Conservation (phyloP, 179 eudicot species). For the Heliamphora pulchella region DNA sequence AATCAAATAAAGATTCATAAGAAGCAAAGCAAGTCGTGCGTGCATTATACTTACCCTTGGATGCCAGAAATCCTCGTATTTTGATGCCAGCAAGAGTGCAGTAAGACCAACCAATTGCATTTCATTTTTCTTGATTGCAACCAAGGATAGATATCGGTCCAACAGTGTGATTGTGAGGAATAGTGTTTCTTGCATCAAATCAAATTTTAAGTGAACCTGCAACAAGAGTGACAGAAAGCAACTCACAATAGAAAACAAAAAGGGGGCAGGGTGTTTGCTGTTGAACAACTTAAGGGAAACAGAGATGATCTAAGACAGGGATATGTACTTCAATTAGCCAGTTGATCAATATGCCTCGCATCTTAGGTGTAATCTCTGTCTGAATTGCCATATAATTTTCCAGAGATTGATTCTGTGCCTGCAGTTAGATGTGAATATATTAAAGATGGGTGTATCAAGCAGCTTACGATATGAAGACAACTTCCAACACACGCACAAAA, state of each 20-base stretch:
- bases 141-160: constrained; percentile 68
- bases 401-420: constrained; percentile 52
- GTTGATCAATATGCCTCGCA: constrained; percentile 86
- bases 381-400: constrained; percentile 63
- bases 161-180: constrained; percentile 75
- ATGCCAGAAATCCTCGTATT: constrained; percentile 98
- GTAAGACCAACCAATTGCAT: constrained; percentile 92
- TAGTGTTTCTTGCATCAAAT: constrained; percentile 94
- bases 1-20: constrained; percentile 3
- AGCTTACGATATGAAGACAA: neutral
- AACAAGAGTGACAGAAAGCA: constrained; percentile 9
- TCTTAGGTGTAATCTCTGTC: constrained; percentile 65
- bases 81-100: constrained; percentile 84
- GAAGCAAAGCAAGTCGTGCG: neutral
- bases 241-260: neutral
- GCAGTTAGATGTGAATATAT: constrained; percentile 17
- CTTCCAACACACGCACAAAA: neutral
- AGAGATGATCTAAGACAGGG: constrained; percentile 4
- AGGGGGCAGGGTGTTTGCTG: neutral
- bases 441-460: neutral
- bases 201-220: constrained; percentile 84
- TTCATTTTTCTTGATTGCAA: constrained; percentile 52
- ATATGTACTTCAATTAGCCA: constrained; percentile 84
- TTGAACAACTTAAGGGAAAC: neutral
- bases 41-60: constrained; percentile 57